These are phyloP conservation scores for Desmodesmus armatus DNA, from an alignment of 139 green algal species.

Conservation along the genomic window DNA sequence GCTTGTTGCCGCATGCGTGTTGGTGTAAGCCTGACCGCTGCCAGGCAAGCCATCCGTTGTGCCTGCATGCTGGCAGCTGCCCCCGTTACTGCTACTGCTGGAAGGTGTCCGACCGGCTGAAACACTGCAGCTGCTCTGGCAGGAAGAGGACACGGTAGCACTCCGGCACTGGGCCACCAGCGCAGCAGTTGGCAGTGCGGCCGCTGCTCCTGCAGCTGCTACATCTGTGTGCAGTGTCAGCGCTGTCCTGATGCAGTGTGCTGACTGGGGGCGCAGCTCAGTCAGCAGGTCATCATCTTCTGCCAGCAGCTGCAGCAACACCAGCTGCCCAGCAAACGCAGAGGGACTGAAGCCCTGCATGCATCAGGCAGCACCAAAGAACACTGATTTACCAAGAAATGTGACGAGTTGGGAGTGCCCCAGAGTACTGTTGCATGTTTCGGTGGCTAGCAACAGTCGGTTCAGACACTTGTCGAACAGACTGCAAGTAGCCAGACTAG, in stretches of 20 bases:
- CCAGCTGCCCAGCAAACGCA: background rate
- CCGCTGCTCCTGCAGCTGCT: background rate
- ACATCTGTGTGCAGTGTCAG: background rate
- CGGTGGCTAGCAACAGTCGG: background rate
- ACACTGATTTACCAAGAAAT: too few relatives aligned
- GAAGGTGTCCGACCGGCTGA: background rate
- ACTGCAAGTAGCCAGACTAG: too few relatives aligned
- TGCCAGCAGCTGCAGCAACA: slow-evolving; percentile 13
- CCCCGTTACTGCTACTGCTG: background rate
- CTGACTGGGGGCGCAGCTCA: slow-evolving; percentile 1
- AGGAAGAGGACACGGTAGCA: too few relatives aligned
- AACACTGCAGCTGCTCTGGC: too few relatives aligned
- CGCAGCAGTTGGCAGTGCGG: too few relatives aligned
- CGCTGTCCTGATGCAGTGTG: background rate
- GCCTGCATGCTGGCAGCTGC: too few relatives aligned
- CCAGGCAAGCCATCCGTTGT: too few relatives aligned
- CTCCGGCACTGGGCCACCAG: background rate
- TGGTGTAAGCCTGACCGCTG: too few relatives aligned
- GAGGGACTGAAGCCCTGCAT: background rate
- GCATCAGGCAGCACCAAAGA: background rate
- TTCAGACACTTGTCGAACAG: too few relatives aligned
- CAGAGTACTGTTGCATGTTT: too few relatives aligned
- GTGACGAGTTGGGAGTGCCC: too few relatives aligned
- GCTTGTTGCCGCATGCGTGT: too few relatives aligned
- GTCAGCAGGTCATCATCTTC: background rate